Evolutionary conservation across 1,139 yeast genomes (phyloP), one percentile per base, ranked within the genome.

Genomic region (Hemisphaericaspora xylanilytica): DNA sequence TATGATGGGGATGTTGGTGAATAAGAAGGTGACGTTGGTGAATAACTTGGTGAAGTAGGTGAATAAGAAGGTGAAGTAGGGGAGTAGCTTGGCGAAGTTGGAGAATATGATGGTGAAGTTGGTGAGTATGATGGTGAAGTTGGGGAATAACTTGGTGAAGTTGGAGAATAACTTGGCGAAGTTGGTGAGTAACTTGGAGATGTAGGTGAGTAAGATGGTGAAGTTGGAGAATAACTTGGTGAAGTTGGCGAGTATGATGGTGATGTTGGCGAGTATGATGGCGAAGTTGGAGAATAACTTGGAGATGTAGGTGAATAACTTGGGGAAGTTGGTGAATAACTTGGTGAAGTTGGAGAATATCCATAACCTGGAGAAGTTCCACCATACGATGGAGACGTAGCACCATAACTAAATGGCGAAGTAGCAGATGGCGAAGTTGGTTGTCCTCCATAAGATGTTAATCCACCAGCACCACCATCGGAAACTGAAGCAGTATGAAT

Each of bases 391-490:
- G 89, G 87, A 11, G 88, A 82, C 6, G 80, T 63, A 30, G 71
- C 73, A 38, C 70, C 75, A 47, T 68, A 63, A 72, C 75, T 73
- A 6, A 85, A 83, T 45, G 95, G 95, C 1, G 87, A 80, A 0
- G 92, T 83, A 43, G 92, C 92, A 0, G 81, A 69, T 48, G 94
- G 92, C 1, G 85, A 78, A 0, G 92, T 82, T 35, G 85, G 86
- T 1, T 2, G 82, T 44, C 95, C 95, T 44, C 76, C 77, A 58
- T 92, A 92, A 45, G 90, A 95, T 6, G 97, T 88, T 55, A 90
- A 85, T 3, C 97, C 96, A 48, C 98, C 98, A 36, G 81, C 70
- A 37, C 80, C 86, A 36, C 80, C 86, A 52, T 86, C 95, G 26
- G 81, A 74, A 40, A 81, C 78, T 50, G 95, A 94, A 15, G 96